Conservation (phyloP, 768 basidiomycete genomes). For the Kwoniella mangroviensis region DNA sequence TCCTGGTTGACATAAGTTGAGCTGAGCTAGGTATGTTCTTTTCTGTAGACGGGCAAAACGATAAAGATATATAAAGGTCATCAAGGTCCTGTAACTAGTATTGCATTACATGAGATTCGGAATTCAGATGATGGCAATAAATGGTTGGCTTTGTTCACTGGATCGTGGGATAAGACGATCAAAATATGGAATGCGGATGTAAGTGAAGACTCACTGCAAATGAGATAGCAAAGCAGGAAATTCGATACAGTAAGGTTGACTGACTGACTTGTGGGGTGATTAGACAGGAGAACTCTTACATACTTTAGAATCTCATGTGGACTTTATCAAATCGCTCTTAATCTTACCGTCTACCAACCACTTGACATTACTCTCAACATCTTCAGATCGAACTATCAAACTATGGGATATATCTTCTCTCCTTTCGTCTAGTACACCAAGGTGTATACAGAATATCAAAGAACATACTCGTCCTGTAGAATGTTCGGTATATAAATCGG, state of each 20-base stretch:
- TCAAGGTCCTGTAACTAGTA: conserved; percentile 81
- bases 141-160: conserved; percentile 71
- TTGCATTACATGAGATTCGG: conserved; percentile 64
- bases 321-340: conserved; percentile 86
- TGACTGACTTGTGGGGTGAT: neutral
- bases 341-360: conserved; percentile 65
- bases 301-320: conserved; percentile 76
- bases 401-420: conserved; percentile 70
- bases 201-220: no score
- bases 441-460: conserved; percentile 71
- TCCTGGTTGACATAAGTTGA: no score
- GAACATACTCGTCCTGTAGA: conserved; percentile 88
- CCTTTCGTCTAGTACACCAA: neutral
- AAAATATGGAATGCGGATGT: conserved; percentile 84
- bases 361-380: conserved; percentile 73
- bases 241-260: no score
- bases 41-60: conserved; percentile 74
- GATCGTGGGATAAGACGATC: conserved; percentile 97
- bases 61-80: conserved; percentile 79
- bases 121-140: conserved; percentile 8
- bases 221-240: no score
- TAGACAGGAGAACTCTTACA: conserved; percentile 75
- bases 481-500: conserved; percentile 66
- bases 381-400: conserved; percentile 85
- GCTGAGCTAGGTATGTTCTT: no score